Base-by-base conservation (phyloP, 805 yeast species). In the Starmerella stigmatis region DNA sequence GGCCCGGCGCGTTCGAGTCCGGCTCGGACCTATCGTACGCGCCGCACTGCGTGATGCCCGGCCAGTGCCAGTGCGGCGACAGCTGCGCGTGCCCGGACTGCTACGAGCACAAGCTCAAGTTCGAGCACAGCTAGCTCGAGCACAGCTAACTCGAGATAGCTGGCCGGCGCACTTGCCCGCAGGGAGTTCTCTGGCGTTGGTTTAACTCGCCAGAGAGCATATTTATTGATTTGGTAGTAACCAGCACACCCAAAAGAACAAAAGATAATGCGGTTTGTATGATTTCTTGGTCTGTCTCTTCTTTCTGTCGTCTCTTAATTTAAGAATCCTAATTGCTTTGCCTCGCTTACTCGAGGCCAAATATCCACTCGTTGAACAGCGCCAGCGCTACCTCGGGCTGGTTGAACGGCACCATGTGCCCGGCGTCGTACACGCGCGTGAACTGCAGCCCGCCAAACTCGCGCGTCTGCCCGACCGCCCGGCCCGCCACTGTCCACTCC, bases 351-450 rank as follows among this genome's bases (percentile, higher is more conserved):
- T 32, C 35, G 9, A 32, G 13, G 7, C n/a, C 23, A 8, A 6
- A 11, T 5, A 84, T 64, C 96, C 96, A 88, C 60, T 80, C 72
- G 69, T 85, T 82, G 51, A 88, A 75, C 86, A 86, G 78, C 47
- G 78, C 86, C 53, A 83, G 70, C 3, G 94, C 67, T 56, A 72
- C 71, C 57, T 74, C 79, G n/a, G 95, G 94, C 66, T 81, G 89
- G 65, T 88, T 89, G 57, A 66, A 79, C 15, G 96, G 96, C 52
- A 85, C 95, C 95, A 86, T 86, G 66, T 86, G 96, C 22, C 96
- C 96, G 44, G 92, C 96, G 52, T 78, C 86, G 58, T 70, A 86
- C 12, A 86, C 75, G 61, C 95, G 74, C 60, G 83, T 70, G 68
- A 79, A 88, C 4, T 94, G 82, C 56, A 88, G 77, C 48, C 74